These are phyloP conservation scores for Psilocybe cubensis DNA, from an alignment of 768 basidiomycete species.

Conservation along the genomic window DNA sequence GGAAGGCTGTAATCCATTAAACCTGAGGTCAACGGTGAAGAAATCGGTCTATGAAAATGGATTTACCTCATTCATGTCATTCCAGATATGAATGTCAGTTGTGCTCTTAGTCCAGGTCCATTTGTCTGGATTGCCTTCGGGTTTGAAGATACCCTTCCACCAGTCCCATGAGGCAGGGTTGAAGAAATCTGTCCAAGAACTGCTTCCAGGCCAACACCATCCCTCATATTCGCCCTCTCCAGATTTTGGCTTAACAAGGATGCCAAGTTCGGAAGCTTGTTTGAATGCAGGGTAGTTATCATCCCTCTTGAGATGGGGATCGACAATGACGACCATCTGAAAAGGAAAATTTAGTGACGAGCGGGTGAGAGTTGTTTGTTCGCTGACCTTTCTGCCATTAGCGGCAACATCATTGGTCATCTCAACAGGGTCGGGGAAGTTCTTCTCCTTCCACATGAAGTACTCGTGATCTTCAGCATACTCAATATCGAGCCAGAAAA, in stretches of 20 bases:
- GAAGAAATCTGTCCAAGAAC: constrained; percentile 98
- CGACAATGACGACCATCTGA: constrained; percentile 97
- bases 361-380: not conserved
- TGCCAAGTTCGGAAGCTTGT: constrained; percentile 77
- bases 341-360: not conserved
- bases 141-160: constrained; percentile 88
- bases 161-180: constrained; percentile 87
- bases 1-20: constrained; percentile 60
- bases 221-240: constrained; percentile 91
- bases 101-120: constrained; percentile 85
- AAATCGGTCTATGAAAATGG: not conserved
- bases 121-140: constrained; percentile 50
- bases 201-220: constrained; percentile 98
- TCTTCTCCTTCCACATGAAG: constrained; percentile 94
- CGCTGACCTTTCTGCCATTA: constrained; percentile 76
- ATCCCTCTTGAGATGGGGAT: constrained; percentile 92
- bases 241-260: constrained; percentile 82
- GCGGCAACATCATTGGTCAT: constrained; percentile 92
- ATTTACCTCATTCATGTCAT: constrained; percentile 97
- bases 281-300: constrained; percentile 82
- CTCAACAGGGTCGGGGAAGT: constrained; percentile 91
- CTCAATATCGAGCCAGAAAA: constrained; percentile 98
- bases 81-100: constrained; percentile 91
- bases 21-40: too few species aligned
- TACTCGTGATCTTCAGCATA: constrained; percentile 94